A percentile compares a stretch with the other conserved stretches of the same genome.
Conservation (phyloP, 345 rosid genomes). For the Reutealis trisperma region DNA sequence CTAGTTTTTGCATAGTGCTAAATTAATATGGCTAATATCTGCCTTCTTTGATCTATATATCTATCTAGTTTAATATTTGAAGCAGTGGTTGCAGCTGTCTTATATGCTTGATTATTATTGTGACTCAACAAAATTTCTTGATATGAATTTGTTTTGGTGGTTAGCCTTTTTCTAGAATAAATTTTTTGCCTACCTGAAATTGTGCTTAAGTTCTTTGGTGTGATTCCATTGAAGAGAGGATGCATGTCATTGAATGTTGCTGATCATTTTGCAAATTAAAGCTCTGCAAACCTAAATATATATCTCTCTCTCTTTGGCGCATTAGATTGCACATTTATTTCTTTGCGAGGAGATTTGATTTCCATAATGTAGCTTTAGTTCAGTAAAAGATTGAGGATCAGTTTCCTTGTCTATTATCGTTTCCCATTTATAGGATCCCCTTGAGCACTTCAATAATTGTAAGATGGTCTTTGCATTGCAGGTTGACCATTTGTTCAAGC, state of each 20-base stretch:
- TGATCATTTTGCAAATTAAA: neutral
- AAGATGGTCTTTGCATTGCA: slow-evolving; percentile 26
- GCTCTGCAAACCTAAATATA: neutral
- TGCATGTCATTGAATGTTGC: neutral
- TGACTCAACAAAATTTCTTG: neutral
- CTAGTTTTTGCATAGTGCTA: neutral
- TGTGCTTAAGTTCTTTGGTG: slow-evolving; percentile 1
- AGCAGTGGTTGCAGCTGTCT: neutral
- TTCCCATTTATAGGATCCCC: neutral
- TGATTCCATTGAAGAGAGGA: neutral
- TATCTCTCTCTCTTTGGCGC: neutral
- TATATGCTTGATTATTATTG: neutral
- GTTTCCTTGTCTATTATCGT: neutral
- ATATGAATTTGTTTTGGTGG: neutral
- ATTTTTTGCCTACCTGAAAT: neutral
- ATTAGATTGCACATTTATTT: slow-evolving; percentile 7
- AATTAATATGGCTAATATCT: neutral
- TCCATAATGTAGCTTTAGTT: neutral
- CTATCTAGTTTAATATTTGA: neutral
- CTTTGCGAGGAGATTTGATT: neutral
- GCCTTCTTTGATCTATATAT: slow-evolving; percentile 1
- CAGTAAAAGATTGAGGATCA: neutral
- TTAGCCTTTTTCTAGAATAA: neutral
- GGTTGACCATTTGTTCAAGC: slow-evolving; percentile 99
- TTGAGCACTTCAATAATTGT: neutral